A percentile compares a stretch with the other conserved stretches of the same genome.
Evolutionary conservation across 2,329 filamentous ascomycete genomes (phyloP).

Genomic region (Microdochium trichocladiopsis): DNA sequence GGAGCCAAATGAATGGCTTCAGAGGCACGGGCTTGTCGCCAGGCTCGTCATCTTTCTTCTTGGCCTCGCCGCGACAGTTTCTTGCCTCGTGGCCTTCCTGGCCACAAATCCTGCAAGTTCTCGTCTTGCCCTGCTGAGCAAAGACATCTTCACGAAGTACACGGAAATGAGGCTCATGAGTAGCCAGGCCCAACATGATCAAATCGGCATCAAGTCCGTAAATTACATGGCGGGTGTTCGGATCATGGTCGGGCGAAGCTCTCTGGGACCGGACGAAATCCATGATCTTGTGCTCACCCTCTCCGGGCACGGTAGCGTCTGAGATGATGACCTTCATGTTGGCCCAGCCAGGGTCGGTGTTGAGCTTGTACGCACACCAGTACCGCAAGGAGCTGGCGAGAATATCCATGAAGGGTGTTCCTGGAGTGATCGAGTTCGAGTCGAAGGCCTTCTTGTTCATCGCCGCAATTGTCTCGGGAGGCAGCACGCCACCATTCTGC

Average conservation of each 20-base stretch:
- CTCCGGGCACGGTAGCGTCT: slow-evolving; percentile 93
- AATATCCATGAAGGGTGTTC: slow-evolving; percentile 98
- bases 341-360: slow-evolving; percentile 92
- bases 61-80: slow-evolving; percentile 73
- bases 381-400: slow-evolving; percentile 85
- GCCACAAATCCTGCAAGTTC: slow-evolving; percentile 81
- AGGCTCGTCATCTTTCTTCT: slow-evolving; percentile 73
- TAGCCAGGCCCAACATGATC: slow-evolving; percentile 96
- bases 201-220: slow-evolving; percentile 97
- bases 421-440: slow-evolving; percentile 79
- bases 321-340: slow-evolving; percentile 97
- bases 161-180: slow-evolving; percentile 94
- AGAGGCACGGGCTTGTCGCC: slow-evolving; percentile 63
- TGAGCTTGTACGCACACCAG: slow-evolving; percentile 96
- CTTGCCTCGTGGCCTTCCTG: slow-evolving; percentile 87
- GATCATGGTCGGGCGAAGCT: slow-evolving; percentile 82
- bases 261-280: slow-evolving; percentile 93
- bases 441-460: slow-evolving; percentile 89
- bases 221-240: slow-evolving; percentile 95
- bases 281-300: slow-evolving; percentile 99
- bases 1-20: slow-evolving; percentile 98
- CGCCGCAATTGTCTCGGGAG: slow-evolving; percentile 53
- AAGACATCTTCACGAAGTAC: slow-evolving; percentile 97
- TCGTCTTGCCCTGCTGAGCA: slow-evolving; percentile 75
- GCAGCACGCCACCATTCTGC: slow-evolving; percentile 60